phyloP scores from a whole-genome alignment of 345 rosid genomes.

The Pistacia vera region DNA sequence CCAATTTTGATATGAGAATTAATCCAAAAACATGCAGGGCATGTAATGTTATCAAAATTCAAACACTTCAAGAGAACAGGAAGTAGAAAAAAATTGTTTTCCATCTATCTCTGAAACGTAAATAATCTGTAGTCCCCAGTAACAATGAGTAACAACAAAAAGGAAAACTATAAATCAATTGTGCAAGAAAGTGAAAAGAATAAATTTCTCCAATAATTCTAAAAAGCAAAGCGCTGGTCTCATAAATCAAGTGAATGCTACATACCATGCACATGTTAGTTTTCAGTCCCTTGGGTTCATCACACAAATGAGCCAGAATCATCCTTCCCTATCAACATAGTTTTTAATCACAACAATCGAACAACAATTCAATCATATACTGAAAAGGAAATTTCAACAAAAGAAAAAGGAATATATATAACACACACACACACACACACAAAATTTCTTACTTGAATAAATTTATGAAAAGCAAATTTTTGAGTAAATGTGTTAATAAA shows the following conservation, averaged over 20 bases:
- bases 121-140: neutral
- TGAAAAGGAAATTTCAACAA: neutral
- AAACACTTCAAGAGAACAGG: neutral
- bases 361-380: neutral
- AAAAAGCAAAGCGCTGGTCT: neutral
- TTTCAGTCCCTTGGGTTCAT: constrained; percentile 97
- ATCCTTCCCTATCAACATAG: constrained; percentile 85
- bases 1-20: constrained; percentile 2
- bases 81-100: neutral
- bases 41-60: neutral
- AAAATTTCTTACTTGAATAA: no score
- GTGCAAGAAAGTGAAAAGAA: neutral
- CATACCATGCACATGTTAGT: constrained; percentile 99
- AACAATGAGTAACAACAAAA: neutral
- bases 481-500: no score
- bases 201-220: neutral
- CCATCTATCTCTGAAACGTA: neutral
- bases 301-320: constrained; percentile 98
- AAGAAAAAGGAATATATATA: neutral
- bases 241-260: constrained; percentile 6
- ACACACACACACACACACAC: no score
- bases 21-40: neutral
- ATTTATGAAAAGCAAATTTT: no score
- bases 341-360: neutral
- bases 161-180: neutral